Percentiles rank a stretch among this genome's conserved stretches.
Conservation (phyloP, 2,329 filamentous ascomycete species). For the Plenodomus tracheiphilus region DNA sequence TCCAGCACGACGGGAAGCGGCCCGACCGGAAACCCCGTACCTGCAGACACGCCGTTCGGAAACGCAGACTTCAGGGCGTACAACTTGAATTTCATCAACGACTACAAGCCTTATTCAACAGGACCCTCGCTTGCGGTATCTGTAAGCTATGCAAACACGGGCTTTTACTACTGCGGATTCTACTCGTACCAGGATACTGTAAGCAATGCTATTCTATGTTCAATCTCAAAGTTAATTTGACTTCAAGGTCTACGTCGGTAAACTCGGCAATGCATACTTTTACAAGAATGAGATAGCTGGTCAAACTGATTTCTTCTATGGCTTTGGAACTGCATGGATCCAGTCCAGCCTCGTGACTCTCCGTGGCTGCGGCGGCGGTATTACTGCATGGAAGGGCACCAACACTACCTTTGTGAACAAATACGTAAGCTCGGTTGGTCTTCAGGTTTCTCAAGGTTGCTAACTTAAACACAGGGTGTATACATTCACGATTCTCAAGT, state of each 20-base stretch:
- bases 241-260: conserved; percentile 63
- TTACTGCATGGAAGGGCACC: conserved; percentile 70
- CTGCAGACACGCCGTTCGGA: conserved; percentile 64
- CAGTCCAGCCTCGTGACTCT: conserved; percentile 58
- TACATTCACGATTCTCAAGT: conserved; percentile 63
- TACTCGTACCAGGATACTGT: conserved; percentile 72
- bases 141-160: conserved; percentile 65
- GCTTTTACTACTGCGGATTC: conserved; percentile 68
- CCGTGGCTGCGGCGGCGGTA: conserved; percentile 65
- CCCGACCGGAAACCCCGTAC: conserved; percentile 64
- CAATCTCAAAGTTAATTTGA: too few species aligned
- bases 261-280: conserved; percentile 68
- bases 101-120: conserved; percentile 55
- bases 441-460: too few species aligned
- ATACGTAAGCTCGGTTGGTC: conserved; percentile 49
- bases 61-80: conserved; percentile 66
- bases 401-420: conserved; percentile 69
- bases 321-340: conserved; percentile 67
- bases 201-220: too few species aligned
- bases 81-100: conserved; percentile 68
- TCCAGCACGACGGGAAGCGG: conserved; percentile 65
- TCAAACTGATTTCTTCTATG: conserved; percentile 70
- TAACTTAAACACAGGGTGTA: conserved; percentile 49
- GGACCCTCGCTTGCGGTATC: conserved; percentile 65
- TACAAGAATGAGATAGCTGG: conserved; percentile 63